phyloP scores from a whole-genome alignment of 306 rosid species.

The Abrus pulchellus region DNA sequence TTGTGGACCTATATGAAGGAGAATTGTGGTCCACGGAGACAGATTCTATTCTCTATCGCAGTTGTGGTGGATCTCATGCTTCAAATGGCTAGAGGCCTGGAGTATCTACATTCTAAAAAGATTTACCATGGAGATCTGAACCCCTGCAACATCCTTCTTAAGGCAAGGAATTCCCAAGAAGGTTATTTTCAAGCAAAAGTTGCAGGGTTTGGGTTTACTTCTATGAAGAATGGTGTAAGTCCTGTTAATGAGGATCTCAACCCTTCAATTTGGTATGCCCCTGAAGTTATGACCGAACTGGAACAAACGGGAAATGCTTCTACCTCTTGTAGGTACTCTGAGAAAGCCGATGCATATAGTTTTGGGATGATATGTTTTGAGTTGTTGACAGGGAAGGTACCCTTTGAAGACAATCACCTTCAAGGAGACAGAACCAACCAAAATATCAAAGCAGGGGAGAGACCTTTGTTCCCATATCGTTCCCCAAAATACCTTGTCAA shows the following conservation, averaged over 20 bases:
- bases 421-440: slow-evolving; percentile 75
- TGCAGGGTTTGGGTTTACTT: slow-evolving; percentile 74
- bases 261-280: slow-evolving; percentile 85
- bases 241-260: slow-evolving; percentile 34
- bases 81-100: slow-evolving; percentile 93
- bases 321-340: slow-evolving; percentile 57
- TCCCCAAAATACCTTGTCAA: slow-evolving; percentile 86
- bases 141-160: slow-evolving; percentile 71
- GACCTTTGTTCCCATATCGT: slow-evolving; percentile 89
- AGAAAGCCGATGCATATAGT: slow-evolving; percentile 91
- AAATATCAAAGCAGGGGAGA: slow-evolving; percentile 83
- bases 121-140: slow-evolving; percentile 84
- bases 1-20: slow-evolving; percentile 76
- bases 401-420: slow-evolving; percentile 81
- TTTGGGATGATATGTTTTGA: slow-evolving; percentile 92
- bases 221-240: slow-evolving; percentile 31
- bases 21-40: slow-evolving; percentile 78
- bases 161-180: slow-evolving; percentile 69
- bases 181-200: slow-evolving; percentile 81
- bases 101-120: slow-evolving; percentile 76
- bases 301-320: slow-evolving; percentile 52
- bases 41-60: slow-evolving; percentile 71
- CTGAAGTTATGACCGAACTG: slow-evolving; percentile 79
- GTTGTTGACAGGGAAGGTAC: slow-evolving; percentile 88
- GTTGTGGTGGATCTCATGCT: slow-evolving; percentile 92